Percentiles rank a stretch among this genome's conserved stretches.
Conservation (phyloP, 169 alveolate genomes). For the Perkinsus marinus region DNA sequence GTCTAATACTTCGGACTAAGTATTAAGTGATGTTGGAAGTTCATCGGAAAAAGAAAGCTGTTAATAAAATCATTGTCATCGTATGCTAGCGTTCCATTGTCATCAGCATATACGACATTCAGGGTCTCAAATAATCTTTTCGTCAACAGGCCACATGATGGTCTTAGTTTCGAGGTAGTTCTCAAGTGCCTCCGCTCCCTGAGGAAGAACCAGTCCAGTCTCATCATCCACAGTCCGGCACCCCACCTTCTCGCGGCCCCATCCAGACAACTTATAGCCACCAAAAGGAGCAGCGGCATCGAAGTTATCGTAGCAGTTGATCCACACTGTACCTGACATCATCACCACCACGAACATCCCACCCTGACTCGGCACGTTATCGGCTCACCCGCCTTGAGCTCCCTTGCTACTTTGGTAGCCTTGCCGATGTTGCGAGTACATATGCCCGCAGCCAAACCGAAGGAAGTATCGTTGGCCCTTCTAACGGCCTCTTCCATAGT, state of each 20-base stretch:
- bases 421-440: conserved; percentile 44
- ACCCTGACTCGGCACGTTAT: not conserved
- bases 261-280: conserved; percentile 62
- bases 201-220: too few relatives aligned
- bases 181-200: conserved; percentile 13
- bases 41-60: too few relatives aligned
- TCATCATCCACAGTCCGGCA: too few relatives aligned
- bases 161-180: conserved; percentile 10
- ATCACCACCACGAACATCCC: not conserved
- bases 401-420: conserved; percentile 40
- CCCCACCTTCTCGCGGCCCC: conserved; percentile 24
- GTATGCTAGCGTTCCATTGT: too few relatives aligned
- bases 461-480: conserved; percentile 56
- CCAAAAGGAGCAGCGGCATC: conserved; percentile 59
- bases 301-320: conserved; percentile 40
- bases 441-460: conserved; percentile 69
- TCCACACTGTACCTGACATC: conserved; percentile 49
- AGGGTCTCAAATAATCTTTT: not conserved
- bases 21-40: too few relatives aligned
- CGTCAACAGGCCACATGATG: conserved; percentile 3
- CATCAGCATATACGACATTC: too few relatives aligned
- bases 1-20: too few relatives aligned
- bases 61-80: too few relatives aligned
- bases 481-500: conserved; percentile 52
- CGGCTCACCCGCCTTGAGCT: conserved; percentile 24